Evolutionary conservation across 352 stramenopile species (phyloP), one percentile per base, ranked within the genome.

Genomic region (Phytophthora pisi): DNA sequence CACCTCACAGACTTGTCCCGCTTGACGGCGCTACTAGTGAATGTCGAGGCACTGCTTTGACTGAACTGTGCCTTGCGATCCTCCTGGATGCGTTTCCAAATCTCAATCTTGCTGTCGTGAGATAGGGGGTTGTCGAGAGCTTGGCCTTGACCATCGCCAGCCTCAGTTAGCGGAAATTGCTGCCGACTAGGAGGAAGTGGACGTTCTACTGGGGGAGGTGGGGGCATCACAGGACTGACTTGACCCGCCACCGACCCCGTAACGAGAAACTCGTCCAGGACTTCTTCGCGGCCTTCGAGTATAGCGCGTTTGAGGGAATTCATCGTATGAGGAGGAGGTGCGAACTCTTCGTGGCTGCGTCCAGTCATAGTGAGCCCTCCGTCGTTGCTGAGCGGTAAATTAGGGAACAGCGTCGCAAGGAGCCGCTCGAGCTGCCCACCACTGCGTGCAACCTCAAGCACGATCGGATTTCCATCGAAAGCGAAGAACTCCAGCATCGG

Each of bases 41-140:
- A 18, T 20, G 31, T 8, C 3, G 58, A 54, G 7, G 20, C 64
- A 15, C 24, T 62, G 28, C 51, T 68, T 52, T 49, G 43, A 18
- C 13, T 23, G n/a, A 64, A 13, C 60, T 70, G 23, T 38, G 71
- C 2, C 28, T 76, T 83, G 5, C 81, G 79, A 18, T 89, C 71
- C 6, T 84, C 72, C 42, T 80, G 76, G 53, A 88, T 79, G 1
- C 74, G 78, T 66, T 89, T 89, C 81, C 84, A 90, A 38, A 90
- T 76, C 60, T 88, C 72, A 57, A 90, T 69, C 38, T 90, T 92
- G 64, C 49, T 77, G 18, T 81, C 70, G 51, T 84, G 84, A 1
- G 79, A 84, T 10, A 90, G 55, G 15, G 58, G 16, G n/a, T 53
- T 67, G 28, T 64, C 58, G 24, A 24, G 13, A 36, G 26, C 16